These are phyloP conservation scores for Penicillium turbatum DNA, from an alignment of 495 filamentous ascomycete genomes.

Conservation along the genomic window DNA sequence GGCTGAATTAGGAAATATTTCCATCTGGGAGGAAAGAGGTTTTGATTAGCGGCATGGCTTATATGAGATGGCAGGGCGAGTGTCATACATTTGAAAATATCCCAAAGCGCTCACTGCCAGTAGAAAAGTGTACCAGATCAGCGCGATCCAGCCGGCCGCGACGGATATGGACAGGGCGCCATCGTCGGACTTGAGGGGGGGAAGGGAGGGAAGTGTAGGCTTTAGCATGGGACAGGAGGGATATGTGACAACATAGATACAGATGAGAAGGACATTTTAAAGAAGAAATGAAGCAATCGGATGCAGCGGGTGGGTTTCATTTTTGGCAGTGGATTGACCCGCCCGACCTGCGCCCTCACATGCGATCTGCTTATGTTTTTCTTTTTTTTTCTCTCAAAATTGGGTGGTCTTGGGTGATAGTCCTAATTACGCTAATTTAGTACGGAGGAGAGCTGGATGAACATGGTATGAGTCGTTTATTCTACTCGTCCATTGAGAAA, in stretches of 20 bases:
- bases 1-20: slow-evolving; percentile 41
- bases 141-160: slow-evolving; percentile 44
- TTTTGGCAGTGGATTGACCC: slow-evolving; percentile 13
- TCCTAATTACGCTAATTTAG: background rate
- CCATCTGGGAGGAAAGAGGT: slow-evolving; percentile 34
- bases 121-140: slow-evolving; percentile 58
- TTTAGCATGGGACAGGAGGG: slow-evolving; percentile 34
- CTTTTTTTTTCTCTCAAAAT: background rate
- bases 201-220: slow-evolving; percentile 26
- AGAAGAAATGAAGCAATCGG: slow-evolving; percentile 5
- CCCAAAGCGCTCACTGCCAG: slow-evolving; percentile 54
- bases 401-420: background rate
- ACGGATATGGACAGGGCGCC: slow-evolving; percentile 33
- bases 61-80: background rate
- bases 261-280: slow-evolving; percentile 27
- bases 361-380: background rate
- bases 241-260: slow-evolving; percentile 6
- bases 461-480: background rate
- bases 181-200: slow-evolving; percentile 30
- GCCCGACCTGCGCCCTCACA: background rate
- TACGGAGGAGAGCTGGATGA: background rate
- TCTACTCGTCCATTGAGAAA: background rate
- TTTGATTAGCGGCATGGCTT: slow-evolving; percentile 12
- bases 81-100: slow-evolving; percentile 54
- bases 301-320: slow-evolving; percentile 4